These are phyloP conservation scores for Rutstroemia sp. DNA, from an alignment of 2,329 filamentous ascomycete species.

Conservation along the genomic window DNA sequence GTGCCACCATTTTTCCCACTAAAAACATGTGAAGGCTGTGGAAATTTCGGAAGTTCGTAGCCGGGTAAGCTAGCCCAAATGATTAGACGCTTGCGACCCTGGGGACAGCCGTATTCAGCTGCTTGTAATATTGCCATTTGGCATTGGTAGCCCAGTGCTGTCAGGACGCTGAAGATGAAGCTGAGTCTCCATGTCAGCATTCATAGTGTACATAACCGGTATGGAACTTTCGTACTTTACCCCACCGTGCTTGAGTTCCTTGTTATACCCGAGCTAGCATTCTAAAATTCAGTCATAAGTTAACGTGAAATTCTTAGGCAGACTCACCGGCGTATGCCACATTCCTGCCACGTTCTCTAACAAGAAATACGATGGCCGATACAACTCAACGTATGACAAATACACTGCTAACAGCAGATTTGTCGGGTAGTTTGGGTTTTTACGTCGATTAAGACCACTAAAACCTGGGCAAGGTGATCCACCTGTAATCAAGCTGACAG, in stretches of 20 bases:
- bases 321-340: slow-evolving; percentile 6
- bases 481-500: slow-evolving; percentile 10
- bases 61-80: slow-evolving; percentile 16
- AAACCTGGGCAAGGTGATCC: slow-evolving; percentile 18
- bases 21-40: slow-evolving; percentile 11
- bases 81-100: slow-evolving; percentile 13
- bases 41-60: slow-evolving; percentile 13
- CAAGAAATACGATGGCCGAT: slow-evolving; percentile 20
- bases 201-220: background rate
- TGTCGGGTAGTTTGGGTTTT: slow-evolving; percentile 12
- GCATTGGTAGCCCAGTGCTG: slow-evolving; percentile 17
- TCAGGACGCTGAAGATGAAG: slow-evolving; percentile 17
- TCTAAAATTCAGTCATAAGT: background rate
- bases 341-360: slow-evolving; percentile 22
- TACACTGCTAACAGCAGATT: slow-evolving; percentile 18
- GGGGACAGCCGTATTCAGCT: slow-evolving; percentile 12
- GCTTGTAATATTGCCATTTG: slow-evolving; percentile 15
- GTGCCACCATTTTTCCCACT: background rate
- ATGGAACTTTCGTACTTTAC: slow-evolving; percentile 10
- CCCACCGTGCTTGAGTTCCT: background rate
- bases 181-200: slow-evolving; percentile 1
- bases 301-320: background rate
- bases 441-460: slow-evolving; percentile 10
- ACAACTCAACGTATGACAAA: slow-evolving; percentile 19
- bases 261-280: background rate